Evolutionary conservation across 2,329 filamentous ascomycete genomes (phyloP).

Genomic region (Trichoderma koningii): DNA sequence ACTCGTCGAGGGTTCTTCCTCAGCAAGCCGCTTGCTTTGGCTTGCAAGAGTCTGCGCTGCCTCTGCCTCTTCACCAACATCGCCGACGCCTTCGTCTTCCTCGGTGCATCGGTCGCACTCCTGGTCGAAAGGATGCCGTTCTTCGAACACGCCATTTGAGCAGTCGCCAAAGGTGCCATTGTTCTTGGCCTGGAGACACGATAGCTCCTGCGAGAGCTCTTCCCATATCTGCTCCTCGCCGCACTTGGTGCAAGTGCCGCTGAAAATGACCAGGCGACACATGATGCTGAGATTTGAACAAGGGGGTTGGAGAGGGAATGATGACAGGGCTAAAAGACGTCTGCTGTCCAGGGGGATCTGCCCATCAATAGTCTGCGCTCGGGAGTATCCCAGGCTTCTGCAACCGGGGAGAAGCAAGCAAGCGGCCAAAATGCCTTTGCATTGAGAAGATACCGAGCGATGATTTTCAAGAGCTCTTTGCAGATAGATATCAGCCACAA

Average conservation of each 20-base stretch:
- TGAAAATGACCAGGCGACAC: conserved; percentile 52
- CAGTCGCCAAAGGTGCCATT: conserved; percentile 49
- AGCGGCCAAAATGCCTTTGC: background rate
- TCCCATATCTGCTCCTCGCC: conserved; percentile 45
- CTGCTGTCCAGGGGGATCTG: background rate
- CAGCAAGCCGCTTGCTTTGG: conserved; percentile 30
- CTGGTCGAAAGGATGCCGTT: conserved; percentile 51
- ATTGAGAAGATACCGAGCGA: conserved; percentile 1
- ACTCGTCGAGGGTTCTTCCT: conserved; percentile 28
- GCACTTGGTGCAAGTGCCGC: conserved; percentile 49
- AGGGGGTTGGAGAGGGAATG: background rate
- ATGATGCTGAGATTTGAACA: conserved; percentile 35
- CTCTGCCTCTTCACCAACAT: conserved; percentile 40
- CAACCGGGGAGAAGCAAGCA: background rate
- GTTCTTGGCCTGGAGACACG: conserved; percentile 54
- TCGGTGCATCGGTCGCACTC: conserved; percentile 50
- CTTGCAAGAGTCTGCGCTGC: background rate
- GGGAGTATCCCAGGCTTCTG: background rate
- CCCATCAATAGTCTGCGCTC: background rate
- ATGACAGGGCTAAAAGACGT: background rate
- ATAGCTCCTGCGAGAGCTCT: conserved; percentile 49
- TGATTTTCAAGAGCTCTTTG: background rate
- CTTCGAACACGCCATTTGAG: conserved; percentile 43
- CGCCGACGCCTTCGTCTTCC: conserved; percentile 47
- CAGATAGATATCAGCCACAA: background rate